phyloP scores from a whole-genome alignment of 495 filamentous ascomycete genomes.

The Bacidia gigantensis region DNA sequence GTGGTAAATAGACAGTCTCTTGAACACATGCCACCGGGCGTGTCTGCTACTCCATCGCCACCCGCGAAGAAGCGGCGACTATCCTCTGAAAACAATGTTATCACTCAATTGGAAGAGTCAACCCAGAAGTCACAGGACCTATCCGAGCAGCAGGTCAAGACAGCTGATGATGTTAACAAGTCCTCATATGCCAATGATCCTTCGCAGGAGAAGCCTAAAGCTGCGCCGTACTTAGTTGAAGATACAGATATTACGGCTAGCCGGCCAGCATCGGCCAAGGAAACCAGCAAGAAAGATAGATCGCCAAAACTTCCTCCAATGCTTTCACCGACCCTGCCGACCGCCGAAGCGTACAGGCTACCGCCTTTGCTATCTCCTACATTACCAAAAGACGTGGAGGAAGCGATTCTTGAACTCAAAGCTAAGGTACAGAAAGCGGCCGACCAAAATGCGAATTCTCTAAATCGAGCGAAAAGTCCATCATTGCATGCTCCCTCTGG shows the following conservation, averaged over 20 bases:
- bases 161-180: no score
- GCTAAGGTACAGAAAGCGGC: neutral
- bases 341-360: conserved; percentile 22
- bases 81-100: neutral
- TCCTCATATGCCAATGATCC: no score
- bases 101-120: neutral
- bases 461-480: no score
- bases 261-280: neutral
- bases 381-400: conserved; percentile 37
- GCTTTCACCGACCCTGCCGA: conserved; percentile 31
- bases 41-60: neutral
- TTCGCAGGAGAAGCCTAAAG: no score
- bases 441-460: neutral
- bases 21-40: no score
- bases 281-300: neutral
- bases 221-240: no score
- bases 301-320: conserved; percentile 19
- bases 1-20: no score
- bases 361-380: conserved; percentile 32
- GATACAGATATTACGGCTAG: neutral
- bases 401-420: conserved; percentile 22
- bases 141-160: neutral
- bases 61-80: neutral
- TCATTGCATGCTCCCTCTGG: no score
- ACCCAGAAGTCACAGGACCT: neutral